Evolutionary conservation across 2,329 filamentous ascomycete species (phyloP).

Genomic region (Pleurostoma richardsiae): DNA sequence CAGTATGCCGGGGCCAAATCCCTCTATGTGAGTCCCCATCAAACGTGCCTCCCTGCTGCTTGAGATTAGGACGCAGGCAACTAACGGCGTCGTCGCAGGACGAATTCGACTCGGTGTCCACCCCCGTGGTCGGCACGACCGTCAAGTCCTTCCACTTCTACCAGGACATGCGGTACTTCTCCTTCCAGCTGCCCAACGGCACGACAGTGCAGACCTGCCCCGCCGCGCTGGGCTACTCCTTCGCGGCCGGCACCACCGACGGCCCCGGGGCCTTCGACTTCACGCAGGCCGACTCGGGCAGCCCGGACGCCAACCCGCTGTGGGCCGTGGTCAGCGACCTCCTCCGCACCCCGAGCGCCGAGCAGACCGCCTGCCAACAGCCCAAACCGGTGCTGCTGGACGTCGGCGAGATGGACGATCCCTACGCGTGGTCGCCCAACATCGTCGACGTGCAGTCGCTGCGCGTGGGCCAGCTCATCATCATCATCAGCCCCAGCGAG

Average conservation of each 20-base stretch:
- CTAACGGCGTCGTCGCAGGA: slow-evolving; percentile 32
- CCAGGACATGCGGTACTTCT: slow-evolving; percentile 69
- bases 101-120: slow-evolving; percentile 36
- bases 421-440: slow-evolving; percentile 84
- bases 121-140: slow-evolving; percentile 54
- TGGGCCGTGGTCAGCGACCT: slow-evolving; percentile 72
- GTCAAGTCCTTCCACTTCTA: slow-evolving; percentile 80
- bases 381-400: slow-evolving; percentile 84
- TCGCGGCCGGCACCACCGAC: slow-evolving; percentile 85
- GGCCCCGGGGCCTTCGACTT: slow-evolving; percentile 88
- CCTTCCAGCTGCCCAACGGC: slow-evolving; percentile 68
- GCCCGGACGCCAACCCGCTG: slow-evolving; percentile 65
- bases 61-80: too few relatives aligned
- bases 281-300: slow-evolving; percentile 71
- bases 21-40: slow-evolving; percentile 27
- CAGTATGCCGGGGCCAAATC: slow-evolving; percentile 58
- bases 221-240: slow-evolving; percentile 81
- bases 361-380: slow-evolving; percentile 69
- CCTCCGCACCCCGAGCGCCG: slow-evolving; percentile 61
- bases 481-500: slow-evolving; percentile 82
- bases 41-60: too few relatives aligned
- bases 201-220: slow-evolving; percentile 70
- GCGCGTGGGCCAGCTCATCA: slow-evolving; percentile 76
- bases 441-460: slow-evolving; percentile 83
- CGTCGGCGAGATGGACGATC: slow-evolving; percentile 68